A percentile compares a stretch with the other conserved stretches of the same genome.
phyloP scores from a whole-genome alignment of 495 filamentous ascomycete species.

The Aspergillus taichungensis region DNA sequence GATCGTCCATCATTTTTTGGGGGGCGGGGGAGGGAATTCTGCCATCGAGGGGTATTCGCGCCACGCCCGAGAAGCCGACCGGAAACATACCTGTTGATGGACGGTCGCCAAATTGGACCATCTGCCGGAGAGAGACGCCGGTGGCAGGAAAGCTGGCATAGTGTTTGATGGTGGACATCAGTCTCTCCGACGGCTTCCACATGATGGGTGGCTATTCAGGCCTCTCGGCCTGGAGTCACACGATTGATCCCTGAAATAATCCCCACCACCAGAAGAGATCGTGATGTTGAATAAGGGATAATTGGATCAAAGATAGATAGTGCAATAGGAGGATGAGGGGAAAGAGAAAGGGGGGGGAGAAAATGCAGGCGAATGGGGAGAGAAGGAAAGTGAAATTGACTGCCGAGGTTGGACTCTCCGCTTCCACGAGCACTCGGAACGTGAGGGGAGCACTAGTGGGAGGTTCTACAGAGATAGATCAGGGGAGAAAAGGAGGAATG shows the following conservation, averaged over 20 bases:
- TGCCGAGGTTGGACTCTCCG: slow-evolving; percentile 4
- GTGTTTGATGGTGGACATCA: slow-evolving; percentile 99
- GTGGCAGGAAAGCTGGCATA: slow-evolving; percentile 96
- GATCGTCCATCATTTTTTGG: slow-evolving; percentile 1
- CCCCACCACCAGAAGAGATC: not conserved
- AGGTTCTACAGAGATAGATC: too few species aligned
- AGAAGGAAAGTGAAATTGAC: not conserved
- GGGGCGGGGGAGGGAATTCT: not conserved
- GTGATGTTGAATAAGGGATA: not conserved
- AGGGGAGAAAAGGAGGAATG: not conserved
- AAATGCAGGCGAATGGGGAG: not conserved
- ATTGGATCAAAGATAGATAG: not conserved
- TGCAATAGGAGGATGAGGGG: not conserved
- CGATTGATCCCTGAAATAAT: not conserved
- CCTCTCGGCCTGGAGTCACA: slow-evolving; percentile 19
- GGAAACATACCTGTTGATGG: slow-evolving; percentile 66
- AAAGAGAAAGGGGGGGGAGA: not conserved
- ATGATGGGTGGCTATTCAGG: slow-evolving; percentile 41
- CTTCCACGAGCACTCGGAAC: not conserved
- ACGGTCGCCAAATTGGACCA: slow-evolving; percentile 96
- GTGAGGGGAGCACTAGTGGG: slow-evolving; percentile 2
- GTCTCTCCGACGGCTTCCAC: slow-evolving; percentile 81
- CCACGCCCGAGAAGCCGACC: not conserved
- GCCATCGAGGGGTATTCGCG: too few species aligned
- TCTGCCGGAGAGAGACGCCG: slow-evolving; percentile 91